A percentile compares a stretch with the other conserved stretches of the same genome.
These are phyloP conservation scores for Diaporthe humulicola DNA, from an alignment of 2,329 filamentous ascomycete genomes.

Conservation along the genomic window DNA sequence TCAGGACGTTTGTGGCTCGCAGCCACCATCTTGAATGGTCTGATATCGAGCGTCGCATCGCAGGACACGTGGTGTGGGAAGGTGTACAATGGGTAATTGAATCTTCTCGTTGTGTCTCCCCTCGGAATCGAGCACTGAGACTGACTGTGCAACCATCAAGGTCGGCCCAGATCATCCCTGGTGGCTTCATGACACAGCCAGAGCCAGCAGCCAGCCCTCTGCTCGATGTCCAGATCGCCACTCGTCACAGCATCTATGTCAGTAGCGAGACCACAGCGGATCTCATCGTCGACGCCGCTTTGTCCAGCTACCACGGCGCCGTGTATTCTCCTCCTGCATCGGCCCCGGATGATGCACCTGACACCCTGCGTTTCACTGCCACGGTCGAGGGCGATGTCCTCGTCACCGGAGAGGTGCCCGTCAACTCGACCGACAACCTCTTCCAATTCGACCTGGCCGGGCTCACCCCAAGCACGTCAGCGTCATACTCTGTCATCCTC, in stretches of 20 bases:
- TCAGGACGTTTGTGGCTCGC: slow-evolving; percentile 20
- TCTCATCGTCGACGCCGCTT: slow-evolving; percentile 58
- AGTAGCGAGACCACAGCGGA: slow-evolving; percentile 55
- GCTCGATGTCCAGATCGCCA: slow-evolving; percentile 58
- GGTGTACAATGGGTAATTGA: slow-evolving; percentile 56
- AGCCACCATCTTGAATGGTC: background rate
- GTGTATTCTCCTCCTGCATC: slow-evolving; percentile 50
- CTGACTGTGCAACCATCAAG: slow-evolving; percentile 5
- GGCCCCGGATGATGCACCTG: slow-evolving; percentile 38
- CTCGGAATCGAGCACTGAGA: slow-evolving; percentile 47
- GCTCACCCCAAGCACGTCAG: slow-evolving; percentile 51
- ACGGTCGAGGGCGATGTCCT: slow-evolving; percentile 48
- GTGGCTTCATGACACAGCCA: slow-evolving; percentile 28
- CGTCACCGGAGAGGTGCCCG: slow-evolving; percentile 49
- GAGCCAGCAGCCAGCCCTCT: slow-evolving; percentile 45
- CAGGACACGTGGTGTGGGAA: slow-evolving; percentile 59
- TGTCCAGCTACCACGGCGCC: slow-evolving; percentile 57
- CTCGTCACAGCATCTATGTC: slow-evolving; percentile 62
- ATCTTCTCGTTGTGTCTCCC: background rate
- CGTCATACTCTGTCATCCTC: slow-evolving; percentile 55
- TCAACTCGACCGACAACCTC: slow-evolving; percentile 52
- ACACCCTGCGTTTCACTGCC: slow-evolving; percentile 55
- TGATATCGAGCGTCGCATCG: slow-evolving; percentile 1
- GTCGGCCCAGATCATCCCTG: slow-evolving; percentile 36
- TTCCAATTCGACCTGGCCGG: slow-evolving; percentile 54